Percentiles rank a stretch among this genome's conserved stretches.
Evolutionary conservation across 1,284 basidiomycete genomes (phyloP).

Genomic region (Ganoderma sinense): DNA sequence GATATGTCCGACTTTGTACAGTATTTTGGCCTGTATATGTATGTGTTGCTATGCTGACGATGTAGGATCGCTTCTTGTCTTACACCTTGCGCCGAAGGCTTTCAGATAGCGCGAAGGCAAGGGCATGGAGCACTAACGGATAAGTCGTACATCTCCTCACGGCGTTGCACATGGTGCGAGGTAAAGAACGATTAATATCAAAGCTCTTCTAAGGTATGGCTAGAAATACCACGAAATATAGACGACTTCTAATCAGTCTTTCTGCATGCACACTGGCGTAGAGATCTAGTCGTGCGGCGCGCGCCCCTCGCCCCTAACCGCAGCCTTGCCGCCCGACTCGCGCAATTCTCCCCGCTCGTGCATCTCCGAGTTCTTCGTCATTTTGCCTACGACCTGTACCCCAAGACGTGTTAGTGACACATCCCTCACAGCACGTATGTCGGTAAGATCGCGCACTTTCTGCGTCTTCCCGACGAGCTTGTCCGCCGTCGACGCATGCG

Average conservation of each 20-base stretch:
- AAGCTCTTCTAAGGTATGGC: not conserved
- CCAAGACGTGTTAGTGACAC: not conserved
- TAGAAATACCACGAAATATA: slow-evolving; percentile 2
- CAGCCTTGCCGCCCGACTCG: slow-evolving; percentile 59
- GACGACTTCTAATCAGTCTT: not conserved
- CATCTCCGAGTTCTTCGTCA: slow-evolving; percentile 52
- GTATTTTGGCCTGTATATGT: slow-evolving; percentile 6
- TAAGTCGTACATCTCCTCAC: not conserved
- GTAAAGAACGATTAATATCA: not conserved
- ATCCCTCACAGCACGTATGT: too few relatives aligned
- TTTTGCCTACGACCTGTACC: slow-evolving; percentile 57
- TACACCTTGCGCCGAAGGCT: not conserved
- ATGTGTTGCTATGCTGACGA: slow-evolving; percentile 6
- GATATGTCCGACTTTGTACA: not conserved
- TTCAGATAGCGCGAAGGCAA: not conserved
- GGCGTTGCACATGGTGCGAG: not conserved
- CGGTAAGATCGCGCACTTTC: slow-evolving; percentile 51
- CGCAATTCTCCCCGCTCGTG: slow-evolving; percentile 65
- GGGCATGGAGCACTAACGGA: not conserved
- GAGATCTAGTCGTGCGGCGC: slow-evolving; percentile 49
- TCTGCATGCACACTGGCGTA: not conserved
- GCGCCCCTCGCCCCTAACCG: slow-evolving; percentile 49
- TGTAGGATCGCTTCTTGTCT: not conserved
- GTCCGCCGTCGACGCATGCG: slow-evolving; percentile 53
- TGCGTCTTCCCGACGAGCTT: slow-evolving; percentile 63